Conservation (phyloP, 2,329 filamentous ascomycete genomes). For the Aureobasidium lini region DNA sequence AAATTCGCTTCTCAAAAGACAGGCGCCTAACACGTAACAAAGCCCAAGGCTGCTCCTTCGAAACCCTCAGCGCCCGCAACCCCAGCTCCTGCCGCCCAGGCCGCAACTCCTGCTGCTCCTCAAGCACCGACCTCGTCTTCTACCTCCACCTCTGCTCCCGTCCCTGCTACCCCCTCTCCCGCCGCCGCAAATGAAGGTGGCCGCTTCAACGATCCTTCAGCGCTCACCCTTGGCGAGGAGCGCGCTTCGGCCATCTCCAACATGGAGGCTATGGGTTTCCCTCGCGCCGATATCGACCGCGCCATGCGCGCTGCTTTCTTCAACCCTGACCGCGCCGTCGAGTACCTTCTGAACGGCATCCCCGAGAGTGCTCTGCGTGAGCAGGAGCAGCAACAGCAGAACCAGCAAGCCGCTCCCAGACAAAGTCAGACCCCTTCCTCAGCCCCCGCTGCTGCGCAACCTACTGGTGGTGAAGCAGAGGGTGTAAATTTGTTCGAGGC, state of each 20-base stretch:
- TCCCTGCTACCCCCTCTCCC: constrained; percentile 44
- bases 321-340: constrained; percentile 94
- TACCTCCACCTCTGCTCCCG: constrained; percentile 43
- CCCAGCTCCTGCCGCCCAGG: constrained; percentile 37
- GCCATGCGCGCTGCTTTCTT: constrained; percentile 95
- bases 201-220: constrained; percentile 63
- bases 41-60: constrained; percentile 63
- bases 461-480: constrained; percentile 48
- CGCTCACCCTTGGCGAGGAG: constrained; percentile 79
- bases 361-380: constrained; percentile 75
- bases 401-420: neutral
- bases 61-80: constrained; percentile 50
- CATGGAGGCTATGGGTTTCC: constrained; percentile 98
- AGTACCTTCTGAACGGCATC: constrained; percentile 90
- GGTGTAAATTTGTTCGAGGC: constrained; percentile 87
- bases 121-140: constrained; percentile 52
- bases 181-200: constrained; percentile 37
- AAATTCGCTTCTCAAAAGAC: neutral
- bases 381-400: constrained; percentile 38
- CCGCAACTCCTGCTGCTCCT: constrained; percentile 47
- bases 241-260: constrained; percentile 75
- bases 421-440: constrained; percentile 27
- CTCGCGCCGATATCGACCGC: constrained; percentile 76
- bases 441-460: constrained; percentile 30
- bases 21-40: constrained; percentile 20